A percentile compares a stretch with the other conserved stretches of the same genome.
phyloP scores from a whole-genome alignment of 345 rosid genomes.

The Salix arbutifolia region DNA sequence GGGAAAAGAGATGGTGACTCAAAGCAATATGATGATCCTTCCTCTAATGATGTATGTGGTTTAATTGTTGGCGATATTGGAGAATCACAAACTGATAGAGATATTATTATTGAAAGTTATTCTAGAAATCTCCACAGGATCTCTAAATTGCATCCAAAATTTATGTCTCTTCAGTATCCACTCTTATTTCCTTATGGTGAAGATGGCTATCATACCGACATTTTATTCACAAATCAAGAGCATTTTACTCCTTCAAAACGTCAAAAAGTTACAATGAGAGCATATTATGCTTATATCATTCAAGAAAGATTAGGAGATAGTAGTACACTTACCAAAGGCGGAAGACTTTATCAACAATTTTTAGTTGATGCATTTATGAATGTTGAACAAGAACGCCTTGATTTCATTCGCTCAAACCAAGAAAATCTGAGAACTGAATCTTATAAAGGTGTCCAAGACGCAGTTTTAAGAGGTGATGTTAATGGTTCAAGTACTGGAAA shows the following conservation, averaged over 20 bases:
- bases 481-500: not conserved
- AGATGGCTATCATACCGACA: not conserved
- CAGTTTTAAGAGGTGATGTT: not conserved
- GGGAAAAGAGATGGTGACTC: not conserved
- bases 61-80: not conserved
- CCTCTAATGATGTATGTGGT: not conserved
- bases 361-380: not conserved
- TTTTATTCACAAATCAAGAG: not conserved
- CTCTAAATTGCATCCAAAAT: not conserved
- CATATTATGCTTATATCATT: not conserved
- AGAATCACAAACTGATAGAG: fast-evolving
- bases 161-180: not conserved
- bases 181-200: not conserved
- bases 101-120: not conserved
- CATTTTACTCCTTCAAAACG: not conserved
- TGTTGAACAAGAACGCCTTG: not conserved
- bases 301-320: not conserved
- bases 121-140: fast-evolving
- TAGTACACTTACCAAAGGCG: not conserved
- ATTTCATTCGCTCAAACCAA: not conserved
- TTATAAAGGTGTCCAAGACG: not conserved
- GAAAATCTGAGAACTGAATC: not conserved
- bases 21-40: not conserved
- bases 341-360: not conserved
- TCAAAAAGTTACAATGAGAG: not conserved